Evolutionary conservation across 1,284 basidiomycete genomes (phyloP).

Genomic region (Rhodotorula sp.): DNA sequence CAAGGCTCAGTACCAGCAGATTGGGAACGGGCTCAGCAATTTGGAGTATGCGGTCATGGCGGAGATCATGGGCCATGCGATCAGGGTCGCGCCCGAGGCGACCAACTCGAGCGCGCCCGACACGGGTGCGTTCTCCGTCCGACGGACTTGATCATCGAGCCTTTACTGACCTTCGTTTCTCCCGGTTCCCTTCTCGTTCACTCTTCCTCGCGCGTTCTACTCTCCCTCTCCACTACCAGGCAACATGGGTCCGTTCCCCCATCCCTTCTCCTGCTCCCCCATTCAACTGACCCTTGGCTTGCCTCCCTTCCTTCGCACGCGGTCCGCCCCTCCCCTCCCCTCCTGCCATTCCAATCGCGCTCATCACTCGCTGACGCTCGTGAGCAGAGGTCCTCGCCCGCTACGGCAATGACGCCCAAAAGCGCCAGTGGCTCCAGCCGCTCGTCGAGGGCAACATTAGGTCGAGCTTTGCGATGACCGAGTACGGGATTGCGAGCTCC

Average conservation of each 20-base stretch:
- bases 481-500: slow-evolving; percentile 60
- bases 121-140: slow-evolving; percentile 18
- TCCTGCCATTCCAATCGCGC: too few species aligned
- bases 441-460: slow-evolving; percentile 89
- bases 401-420: slow-evolving; percentile 84
- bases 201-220: too few species aligned
- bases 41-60: slow-evolving; percentile 98
- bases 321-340: background rate
- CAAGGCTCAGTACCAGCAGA: slow-evolving; percentile 73
- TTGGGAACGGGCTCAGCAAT: slow-evolving; percentile 85
- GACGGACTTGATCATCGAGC: too few species aligned
- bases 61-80: slow-evolving; percentile 76
- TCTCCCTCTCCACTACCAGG: background rate
- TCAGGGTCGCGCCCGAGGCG: slow-evolving; percentile 44
- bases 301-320: too few species aligned
- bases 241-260: slow-evolving; percentile 8
- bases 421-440: slow-evolving; percentile 84
- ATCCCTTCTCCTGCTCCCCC: background rate
- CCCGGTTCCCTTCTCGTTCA: too few species aligned
- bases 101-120: slow-evolving; percentile 44
- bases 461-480: slow-evolving; percentile 92
- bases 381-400: slow-evolving; percentile 81
- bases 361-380: background rate
- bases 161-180: too few species aligned
- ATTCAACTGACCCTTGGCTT: background rate